A percentile compares a stretch with the other conserved stretches of the same genome.
Evolutionary conservation across 2,329 filamentous ascomycete genomes (phyloP).

Genomic region (Trichophyton rubrum): DNA sequence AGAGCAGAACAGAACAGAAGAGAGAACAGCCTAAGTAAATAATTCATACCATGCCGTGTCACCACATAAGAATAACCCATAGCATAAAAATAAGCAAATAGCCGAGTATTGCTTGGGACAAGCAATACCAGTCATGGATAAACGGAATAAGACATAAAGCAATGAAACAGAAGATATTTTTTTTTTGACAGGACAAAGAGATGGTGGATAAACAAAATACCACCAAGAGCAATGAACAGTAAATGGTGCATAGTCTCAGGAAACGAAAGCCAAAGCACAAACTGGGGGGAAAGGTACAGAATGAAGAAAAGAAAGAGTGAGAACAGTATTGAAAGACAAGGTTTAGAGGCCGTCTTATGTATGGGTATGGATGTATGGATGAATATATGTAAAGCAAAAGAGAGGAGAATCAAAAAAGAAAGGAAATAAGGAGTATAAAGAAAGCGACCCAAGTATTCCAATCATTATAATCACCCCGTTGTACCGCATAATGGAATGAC

Average conservation of each 20-base stretch:
- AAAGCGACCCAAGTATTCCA: background rate
- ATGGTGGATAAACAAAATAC: background rate
- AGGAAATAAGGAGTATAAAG: background rate
- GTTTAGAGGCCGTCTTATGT: background rate
- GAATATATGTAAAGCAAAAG: background rate
- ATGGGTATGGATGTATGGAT: background rate
- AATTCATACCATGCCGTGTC: background rate
- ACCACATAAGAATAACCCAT: background rate
- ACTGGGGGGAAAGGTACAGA: background rate
- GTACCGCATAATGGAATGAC: background rate
- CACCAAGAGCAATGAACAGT: background rate
- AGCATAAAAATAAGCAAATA: too few relatives aligned
- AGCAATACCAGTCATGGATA: background rate
- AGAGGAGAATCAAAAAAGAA: background rate
- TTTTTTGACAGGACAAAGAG: background rate
- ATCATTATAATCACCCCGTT: background rate
- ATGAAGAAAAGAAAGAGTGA: background rate
- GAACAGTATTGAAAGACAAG: background rate
- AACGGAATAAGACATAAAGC: background rate
- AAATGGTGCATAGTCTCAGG: background rate
- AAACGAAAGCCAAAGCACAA: background rate
- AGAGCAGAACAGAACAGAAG: background rate
- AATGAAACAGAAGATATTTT: background rate
- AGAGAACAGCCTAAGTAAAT: background rate
- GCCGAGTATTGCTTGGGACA: background rate